Base-by-base conservation (phyloP, 306 rosid genomes). In the Dalbergia cultrata region DNA sequence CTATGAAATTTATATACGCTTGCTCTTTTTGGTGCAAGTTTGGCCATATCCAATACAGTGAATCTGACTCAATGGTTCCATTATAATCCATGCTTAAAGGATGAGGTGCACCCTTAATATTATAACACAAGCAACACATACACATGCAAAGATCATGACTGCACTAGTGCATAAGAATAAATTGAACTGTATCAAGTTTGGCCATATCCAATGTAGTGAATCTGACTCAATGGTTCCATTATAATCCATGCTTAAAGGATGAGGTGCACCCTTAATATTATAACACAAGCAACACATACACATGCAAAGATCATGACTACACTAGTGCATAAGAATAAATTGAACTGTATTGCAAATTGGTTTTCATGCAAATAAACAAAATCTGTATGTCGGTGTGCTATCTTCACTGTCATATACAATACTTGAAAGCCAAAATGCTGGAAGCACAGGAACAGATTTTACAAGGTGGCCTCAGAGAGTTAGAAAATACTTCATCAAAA, bases 401-500 rank as follows among this genome's bases (percentile, higher is more conserved):
- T 37, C 16, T n/a, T 43, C 34, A 60, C 60, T 44, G 26, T 78
- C 84, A 74, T 75, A 64, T 70, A 75, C 85, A 66, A 66, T 53
- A 76, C 22, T 31, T 31, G 56, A 50, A 69, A 45, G 14, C 57
- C 52, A 64, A 79, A 67, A 53, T 21, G 19, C n/a, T 52, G 61
- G 31, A 63, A 70, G 79, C 33, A 70, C 54, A 41, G 21, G 57
- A 35, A 52, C 26, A 63, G 67, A 26, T 74, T 61, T 49, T 65
- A 80, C 71, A 68, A 49, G 58, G 58, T 54, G 64, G 45, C 37
- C 70, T 33, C 66, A 72, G 74, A 67, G 47, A 33, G 82, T 22
- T 70, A 63, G 54, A 52, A 17, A 60, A 79, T 37, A 72, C 26
- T 35, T 76, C 33, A 35, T 17, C 34, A 79, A 78, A 33, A 60